A percentile compares a stretch with the other conserved stretches of the same genome.
These are phyloP conservation scores for Tirmania nivea DNA, from an alignment of 495 filamentous ascomycete genomes.

Conservation along the genomic window DNA sequence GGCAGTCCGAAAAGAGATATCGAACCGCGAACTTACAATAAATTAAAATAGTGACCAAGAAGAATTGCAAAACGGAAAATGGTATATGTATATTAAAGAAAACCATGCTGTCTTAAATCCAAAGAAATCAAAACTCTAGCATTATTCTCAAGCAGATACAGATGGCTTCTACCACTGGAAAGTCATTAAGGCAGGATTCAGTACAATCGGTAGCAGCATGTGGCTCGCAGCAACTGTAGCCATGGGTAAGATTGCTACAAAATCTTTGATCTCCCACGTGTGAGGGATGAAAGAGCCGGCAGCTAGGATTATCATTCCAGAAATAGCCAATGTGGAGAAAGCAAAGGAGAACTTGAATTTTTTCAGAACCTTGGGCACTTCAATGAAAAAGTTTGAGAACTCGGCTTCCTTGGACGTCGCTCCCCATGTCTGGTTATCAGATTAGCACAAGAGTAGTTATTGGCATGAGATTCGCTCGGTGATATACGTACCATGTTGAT, in stretches of 20 bases:
- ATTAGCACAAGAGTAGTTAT: conserved; percentile 29
- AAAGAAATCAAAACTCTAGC: too few species aligned
- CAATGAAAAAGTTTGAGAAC: conserved; percentile 42
- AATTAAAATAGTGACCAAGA: too few species aligned
- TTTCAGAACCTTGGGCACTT: conserved; percentile 53
- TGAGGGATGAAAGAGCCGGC: conserved; percentile 34
- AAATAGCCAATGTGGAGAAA: conserved; percentile 28
- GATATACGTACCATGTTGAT: background rate
- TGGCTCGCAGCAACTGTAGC: conserved; percentile 47
- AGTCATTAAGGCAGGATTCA: background rate
- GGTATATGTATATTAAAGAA: too few species aligned
- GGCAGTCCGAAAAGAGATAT: too few species aligned
- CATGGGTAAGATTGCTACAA: conserved; percentile 66
- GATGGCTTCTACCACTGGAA: background rate
- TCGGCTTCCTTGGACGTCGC: conserved; percentile 41
- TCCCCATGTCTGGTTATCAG: conserved; percentile 52
- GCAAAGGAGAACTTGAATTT: conserved; percentile 57
- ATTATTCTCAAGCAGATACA: too few species aligned
- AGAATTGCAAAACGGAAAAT: too few species aligned
- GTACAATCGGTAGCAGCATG: conserved; percentile 39
- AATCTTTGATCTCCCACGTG: conserved; percentile 49
- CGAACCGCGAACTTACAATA: too few species aligned
- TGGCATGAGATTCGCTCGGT: background rate
- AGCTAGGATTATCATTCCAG: conserved; percentile 46
- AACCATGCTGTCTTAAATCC: too few species aligned